Evolutionary conservation across 306 rosid genomes (phyloP).

Genomic region (Arachis stenosperma): DNA sequence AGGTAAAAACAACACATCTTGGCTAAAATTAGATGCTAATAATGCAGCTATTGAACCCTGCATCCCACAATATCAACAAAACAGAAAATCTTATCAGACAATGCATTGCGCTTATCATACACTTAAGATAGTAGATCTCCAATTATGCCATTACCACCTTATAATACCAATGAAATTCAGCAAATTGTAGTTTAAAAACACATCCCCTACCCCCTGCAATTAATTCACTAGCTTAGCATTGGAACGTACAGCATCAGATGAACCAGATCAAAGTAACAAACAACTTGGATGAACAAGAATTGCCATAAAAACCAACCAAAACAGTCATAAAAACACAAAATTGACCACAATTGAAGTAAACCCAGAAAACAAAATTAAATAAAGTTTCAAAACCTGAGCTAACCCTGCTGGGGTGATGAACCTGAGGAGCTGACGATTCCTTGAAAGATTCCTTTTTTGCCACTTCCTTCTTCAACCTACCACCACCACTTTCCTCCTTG

Average conservation of each 20-base stretch:
- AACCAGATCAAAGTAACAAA: conserved; percentile 62
- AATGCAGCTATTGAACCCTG: conserved; percentile 35
- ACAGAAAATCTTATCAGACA: conserved; percentile 30
- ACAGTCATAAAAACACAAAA: conserved; percentile 18
- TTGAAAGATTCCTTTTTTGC: conserved; percentile 70
- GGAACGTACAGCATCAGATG: conserved; percentile 44
- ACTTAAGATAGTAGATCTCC: conserved; percentile 53
- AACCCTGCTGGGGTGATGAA: conserved; percentile 71
- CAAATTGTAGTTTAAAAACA: conserved; percentile 11
- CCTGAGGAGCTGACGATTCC: conserved; percentile 72
- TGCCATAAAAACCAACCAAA: conserved; percentile 19
- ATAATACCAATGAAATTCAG: conserved; percentile 39
- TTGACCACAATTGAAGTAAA: conserved; percentile 48
- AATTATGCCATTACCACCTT: conserved; percentile 30
- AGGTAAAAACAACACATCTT: not conserved
- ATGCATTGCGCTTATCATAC: conserved; percentile 33
- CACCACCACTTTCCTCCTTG: conserved; percentile 57
- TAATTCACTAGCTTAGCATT: conserved; percentile 33
- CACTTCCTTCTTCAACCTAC: conserved; percentile 63
- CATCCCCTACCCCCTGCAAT: conserved; percentile 33
- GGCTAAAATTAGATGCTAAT: conserved; percentile 24
- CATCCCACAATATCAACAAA: conserved; percentile 26
- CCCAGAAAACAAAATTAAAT: conserved; percentile 32
- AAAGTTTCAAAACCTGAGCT: conserved; percentile 64
- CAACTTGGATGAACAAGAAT: conserved; percentile 36